Evolutionary conservation across 2,329 filamentous ascomycete genomes (phyloP), one percentile per base, ranked within the genome.

Genomic region (Fusarium udum): DNA sequence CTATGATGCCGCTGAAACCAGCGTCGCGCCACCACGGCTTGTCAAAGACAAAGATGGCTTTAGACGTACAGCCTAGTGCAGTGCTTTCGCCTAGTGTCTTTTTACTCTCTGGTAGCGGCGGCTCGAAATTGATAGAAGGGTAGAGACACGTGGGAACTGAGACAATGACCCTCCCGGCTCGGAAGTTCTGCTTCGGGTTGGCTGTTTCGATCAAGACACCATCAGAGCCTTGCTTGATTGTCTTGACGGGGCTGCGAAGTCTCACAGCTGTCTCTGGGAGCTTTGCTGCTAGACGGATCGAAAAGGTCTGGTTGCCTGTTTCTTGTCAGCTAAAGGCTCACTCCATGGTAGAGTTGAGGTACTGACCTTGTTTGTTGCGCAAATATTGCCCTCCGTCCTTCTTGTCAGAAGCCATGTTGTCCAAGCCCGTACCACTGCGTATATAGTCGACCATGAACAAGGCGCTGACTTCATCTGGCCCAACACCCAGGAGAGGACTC

Each of bases 11-110:
- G 46, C 81, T 84, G 22, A 84, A 78, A 0, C 82, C 81, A 2
- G 77, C 64, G 0, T 80, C 74, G 3, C 80, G 76, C 88, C 87
- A 89, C 76, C 84, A 88, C 0, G 86, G 84, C 9, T 75, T 75
- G 2, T 77, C 63, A 77, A 85, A 89, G 36, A 84, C 79, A 15
- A 86, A 64, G 11, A 84, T 78, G 4, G 76, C 69, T 64, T 84
- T 85, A 46, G 78, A 79, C 55, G 82, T 83, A 57, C 79, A 75
- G 4, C 83, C 83, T 1, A 80, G 75, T 24, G 74, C 78, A 9
- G 80, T 83, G 14, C 69, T 64, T 2, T 79, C 74, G 3, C 76
- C 73, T 22, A 83, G 61, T 2, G 61, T 64, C 26, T 67, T 53
- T 55, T 83, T 82, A 8, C 57, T 57, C 0, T 43, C 20, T 0